Conservation (phyloP, 768 basidiomycete species). For the Panaeolus papilionaceus region DNA sequence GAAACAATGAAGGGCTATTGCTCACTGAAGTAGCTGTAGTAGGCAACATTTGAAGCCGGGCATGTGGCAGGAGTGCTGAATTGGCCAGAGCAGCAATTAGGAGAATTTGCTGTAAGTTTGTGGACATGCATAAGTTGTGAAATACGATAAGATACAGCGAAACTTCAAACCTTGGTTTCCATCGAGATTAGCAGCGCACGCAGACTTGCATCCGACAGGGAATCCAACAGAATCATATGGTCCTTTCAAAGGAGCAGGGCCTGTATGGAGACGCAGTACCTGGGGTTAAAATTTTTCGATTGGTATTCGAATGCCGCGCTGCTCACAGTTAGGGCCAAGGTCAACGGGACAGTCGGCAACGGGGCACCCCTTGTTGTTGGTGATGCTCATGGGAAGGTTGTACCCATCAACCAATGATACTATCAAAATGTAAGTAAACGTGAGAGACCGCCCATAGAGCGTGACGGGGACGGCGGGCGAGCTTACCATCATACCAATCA, state of each 20-base stretch:
- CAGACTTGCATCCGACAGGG: slow-evolving; percentile 59
- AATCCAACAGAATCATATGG: slow-evolving; percentile 53
- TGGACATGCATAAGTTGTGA: not conserved
- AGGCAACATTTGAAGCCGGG: slow-evolving; percentile 51
- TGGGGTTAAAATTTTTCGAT: not conserved
- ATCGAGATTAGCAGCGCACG: slow-evolving; percentile 46
- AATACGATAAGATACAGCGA: not conserved
- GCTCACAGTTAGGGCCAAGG: slow-evolving; percentile 57
- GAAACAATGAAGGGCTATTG: not conserved
- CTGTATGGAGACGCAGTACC: slow-evolving; percentile 21
- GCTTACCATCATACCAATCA: slow-evolving; percentile 18
- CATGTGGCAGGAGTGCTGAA: slow-evolving; percentile 60
- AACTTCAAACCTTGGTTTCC: slow-evolving; percentile 27
- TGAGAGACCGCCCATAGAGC: not conserved
- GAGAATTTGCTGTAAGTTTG: slow-evolving; percentile 51
- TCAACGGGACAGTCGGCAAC: slow-evolving; percentile 67
- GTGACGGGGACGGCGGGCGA: not conserved
- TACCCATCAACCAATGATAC: slow-evolving; percentile 73
- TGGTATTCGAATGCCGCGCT: not conserved
- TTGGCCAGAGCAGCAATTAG: slow-evolving; percentile 69
- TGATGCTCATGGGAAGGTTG: slow-evolving; percentile 65
- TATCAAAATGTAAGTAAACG: slow-evolving; percentile 24
- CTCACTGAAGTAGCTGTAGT: slow-evolving; percentile 45
- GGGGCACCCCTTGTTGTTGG: slow-evolving; percentile 59
- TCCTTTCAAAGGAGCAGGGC: slow-evolving; percentile 52